Base-by-base conservation (phyloP, 1,284 basidiomycete genomes). In the Macrocybe sp. region DNA sequence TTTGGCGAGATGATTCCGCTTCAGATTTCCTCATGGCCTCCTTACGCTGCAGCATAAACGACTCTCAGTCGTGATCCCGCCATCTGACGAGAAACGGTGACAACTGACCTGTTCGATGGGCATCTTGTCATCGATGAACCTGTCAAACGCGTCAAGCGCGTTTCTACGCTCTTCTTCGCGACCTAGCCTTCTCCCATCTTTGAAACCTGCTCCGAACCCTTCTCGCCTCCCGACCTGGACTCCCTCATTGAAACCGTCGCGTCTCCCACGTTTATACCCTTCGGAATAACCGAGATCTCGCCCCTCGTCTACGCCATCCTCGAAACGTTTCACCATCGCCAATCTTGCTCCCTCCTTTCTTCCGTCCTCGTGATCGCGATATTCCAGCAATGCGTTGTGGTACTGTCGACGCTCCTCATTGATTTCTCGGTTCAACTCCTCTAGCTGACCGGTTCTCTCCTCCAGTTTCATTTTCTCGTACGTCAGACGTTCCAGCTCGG, bases 101-200 rank as follows among this genome's bases (percentile, higher is more conserved):
- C 62, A 53, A 53, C 50, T 58, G 38, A 59, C 51, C 39, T 64
- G 57, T 6, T 54, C 55, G 12, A 59, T 59, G 45, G 69, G 64
- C 51, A 66, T 61, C 52, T 79, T 74, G 47, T 70, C 63, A 11
- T 67, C 67, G 51, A 78, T 64, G 62, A 80, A 76, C 35, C 68
- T 69, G 56, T 81, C 75, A 62, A 82, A 79, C 7, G 75, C 74
- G 47, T 75, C 70, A 22, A 78, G 52, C 2, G 77, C 79, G 52
- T 70, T 71, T 46, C 64, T 63, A 29, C 78, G 69, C 60, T 81
- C 77, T 52, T 75, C 70, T 41, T 63, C 66, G 49, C 69, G 61
- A 37, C 75, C 75, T 58, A 69, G 61, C 52, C 67, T 64, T 50
- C 59, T 60, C 8, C 72, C 73, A 37, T 73, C 22, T 22, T 22